A percentile compares a stretch with the other conserved stretches of the same genome.
phyloP scores from a whole-genome alignment of 345 rosid genomes.

The Mangifera indica region DNA sequence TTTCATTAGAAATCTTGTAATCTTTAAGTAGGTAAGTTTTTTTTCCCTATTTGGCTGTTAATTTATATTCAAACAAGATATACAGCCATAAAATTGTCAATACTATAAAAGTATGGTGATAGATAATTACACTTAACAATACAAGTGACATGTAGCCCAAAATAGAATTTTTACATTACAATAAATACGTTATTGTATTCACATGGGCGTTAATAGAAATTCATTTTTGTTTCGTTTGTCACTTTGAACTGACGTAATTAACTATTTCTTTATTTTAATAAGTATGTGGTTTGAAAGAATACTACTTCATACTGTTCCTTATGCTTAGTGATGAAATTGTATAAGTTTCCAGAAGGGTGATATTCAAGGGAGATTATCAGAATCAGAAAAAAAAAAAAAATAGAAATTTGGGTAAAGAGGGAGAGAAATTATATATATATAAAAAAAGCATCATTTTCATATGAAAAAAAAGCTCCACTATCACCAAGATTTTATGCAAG shows the following conservation, averaged over 20 bases:
- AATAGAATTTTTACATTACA: no score
- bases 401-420: not conserved
- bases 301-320: conserved; percentile 4
- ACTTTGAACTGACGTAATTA: no score
- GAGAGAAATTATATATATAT: not conserved
- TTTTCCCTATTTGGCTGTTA: no score
- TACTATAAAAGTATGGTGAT: no score
- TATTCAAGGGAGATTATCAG: conserved; percentile 40
- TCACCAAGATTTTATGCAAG: conserved; percentile 21
- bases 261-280: no score
- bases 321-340: conserved; percentile 20
- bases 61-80: no score
- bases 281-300: not conserved
- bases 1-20: conserved; percentile 5
- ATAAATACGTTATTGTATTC: no score
- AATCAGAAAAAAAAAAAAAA: not conserved
- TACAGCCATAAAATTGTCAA: no score
- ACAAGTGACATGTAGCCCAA: no score
- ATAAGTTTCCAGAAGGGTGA: conserved; percentile 25
- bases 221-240: no score
- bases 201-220: no score
- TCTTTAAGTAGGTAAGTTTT: not conserved
- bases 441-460: conserved; percentile 20
- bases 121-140: not conserved
- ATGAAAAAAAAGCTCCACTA: conserved; percentile 26